These are phyloP conservation scores for Leccinum obscurum DNA, from an alignment of 768 basidiomycete genomes.

Conservation along the genomic window DNA sequence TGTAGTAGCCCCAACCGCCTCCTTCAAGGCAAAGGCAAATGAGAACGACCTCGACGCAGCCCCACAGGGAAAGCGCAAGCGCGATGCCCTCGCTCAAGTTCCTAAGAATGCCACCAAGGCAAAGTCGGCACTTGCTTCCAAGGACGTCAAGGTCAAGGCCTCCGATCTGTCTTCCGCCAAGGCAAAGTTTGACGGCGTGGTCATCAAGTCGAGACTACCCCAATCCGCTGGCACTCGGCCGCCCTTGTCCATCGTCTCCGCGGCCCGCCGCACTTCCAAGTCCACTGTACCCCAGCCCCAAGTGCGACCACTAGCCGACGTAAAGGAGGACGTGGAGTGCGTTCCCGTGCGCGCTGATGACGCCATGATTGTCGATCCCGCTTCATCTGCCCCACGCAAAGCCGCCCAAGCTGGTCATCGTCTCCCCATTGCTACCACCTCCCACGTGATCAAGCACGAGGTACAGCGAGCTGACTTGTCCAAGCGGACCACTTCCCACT, in stretches of 20 bases:
- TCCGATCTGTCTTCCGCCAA: constrained; percentile 41
- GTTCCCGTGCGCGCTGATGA: constrained; percentile 43
- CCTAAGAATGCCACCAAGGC: constrained; percentile 49
- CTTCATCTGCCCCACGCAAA: constrained; percentile 23
- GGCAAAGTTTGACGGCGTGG: constrained; percentile 62
- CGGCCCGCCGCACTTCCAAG: constrained; percentile 40
- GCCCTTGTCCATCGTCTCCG: constrained; percentile 54
- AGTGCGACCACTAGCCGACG: constrained; percentile 26
- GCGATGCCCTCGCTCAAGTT: constrained; percentile 74
- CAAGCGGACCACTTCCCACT: constrained; percentile 35
- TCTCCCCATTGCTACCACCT: constrained; percentile 25
- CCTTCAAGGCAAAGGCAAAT: constrained; percentile 37
- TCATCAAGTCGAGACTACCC: constrained; percentile 50
- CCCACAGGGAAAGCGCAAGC: constrained; percentile 67
- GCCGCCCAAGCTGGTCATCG: constrained; percentile 23
- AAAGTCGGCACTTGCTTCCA: constrained; percentile 36
- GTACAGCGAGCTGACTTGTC: constrained; percentile 29
- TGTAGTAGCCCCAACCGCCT: constrained; percentile 38
- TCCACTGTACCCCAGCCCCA: constrained; percentile 24
- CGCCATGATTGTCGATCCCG: constrained; percentile 52
- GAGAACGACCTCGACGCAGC: constrained; percentile 47
- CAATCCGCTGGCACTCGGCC: constrained; percentile 41
- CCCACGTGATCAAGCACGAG: constrained; percentile 30
- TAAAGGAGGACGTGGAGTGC: constrained; percentile 29
- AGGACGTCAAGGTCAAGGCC: constrained; percentile 57